Percentiles rank a stretch among this genome's conserved stretches.
Conservation (phyloP, 768 basidiomycete genomes). For the Kwoniella dejecticola region DNA sequence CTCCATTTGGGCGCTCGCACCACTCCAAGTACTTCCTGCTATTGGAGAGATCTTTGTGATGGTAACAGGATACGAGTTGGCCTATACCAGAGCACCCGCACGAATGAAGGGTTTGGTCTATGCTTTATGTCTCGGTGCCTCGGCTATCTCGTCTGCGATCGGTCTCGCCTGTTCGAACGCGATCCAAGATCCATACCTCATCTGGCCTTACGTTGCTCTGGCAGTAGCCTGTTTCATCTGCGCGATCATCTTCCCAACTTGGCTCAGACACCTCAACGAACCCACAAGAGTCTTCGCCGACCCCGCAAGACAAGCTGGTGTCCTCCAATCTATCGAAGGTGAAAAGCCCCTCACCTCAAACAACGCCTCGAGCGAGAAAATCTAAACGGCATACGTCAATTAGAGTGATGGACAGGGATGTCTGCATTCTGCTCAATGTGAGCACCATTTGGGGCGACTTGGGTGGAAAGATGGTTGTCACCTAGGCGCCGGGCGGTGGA, state of each 20-base stretch:
- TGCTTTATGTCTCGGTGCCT: slow-evolving; percentile 48
- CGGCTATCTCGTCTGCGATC: slow-evolving; percentile 51
- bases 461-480: no score
- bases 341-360: not conserved
- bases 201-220: slow-evolving; percentile 47
- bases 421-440: no score
- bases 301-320: slow-evolving; percentile 39
- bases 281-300: slow-evolving; percentile 37
- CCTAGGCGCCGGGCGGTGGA: no score
- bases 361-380: not conserved
- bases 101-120: slow-evolving; percentile 56
- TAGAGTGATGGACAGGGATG: no score
- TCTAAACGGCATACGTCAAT: not conserved
- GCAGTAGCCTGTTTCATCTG: slow-evolving; percentile 38
- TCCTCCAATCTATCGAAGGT: not conserved
- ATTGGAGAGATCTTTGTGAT: slow-evolving; percentile 54
- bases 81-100: slow-evolving; percentile 54
- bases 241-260: slow-evolving; percentile 44
- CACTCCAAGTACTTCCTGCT: slow-evolving; percentile 41
- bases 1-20: slow-evolving; percentile 47
- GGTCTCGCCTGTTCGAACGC: slow-evolving; percentile 46
- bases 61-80: slow-evolving; percentile 54
- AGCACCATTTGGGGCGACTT: no score
- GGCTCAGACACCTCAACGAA: slow-evolving; percentile 49
- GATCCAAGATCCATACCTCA: slow-evolving; percentile 54